Conservation (phyloP, 192 early-diverging fungal species). For the Mycoemilia scoparia region DNA sequence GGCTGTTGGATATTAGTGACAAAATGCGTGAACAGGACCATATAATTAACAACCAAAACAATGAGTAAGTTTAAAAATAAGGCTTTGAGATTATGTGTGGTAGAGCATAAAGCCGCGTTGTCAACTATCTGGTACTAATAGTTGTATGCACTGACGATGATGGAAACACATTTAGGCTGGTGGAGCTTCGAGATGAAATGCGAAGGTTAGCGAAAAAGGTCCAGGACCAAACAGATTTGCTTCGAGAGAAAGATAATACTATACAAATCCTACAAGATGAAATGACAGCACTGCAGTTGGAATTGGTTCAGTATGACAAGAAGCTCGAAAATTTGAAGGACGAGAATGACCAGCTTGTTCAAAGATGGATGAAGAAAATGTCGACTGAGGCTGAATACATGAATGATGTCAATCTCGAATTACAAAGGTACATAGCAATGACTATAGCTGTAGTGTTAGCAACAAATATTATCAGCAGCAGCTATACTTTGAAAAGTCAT, state of each 20-base stretch:
- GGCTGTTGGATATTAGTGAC: conserved; percentile 73
- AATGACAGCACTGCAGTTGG: conserved; percentile 71
- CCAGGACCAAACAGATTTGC: conserved; percentile 17
- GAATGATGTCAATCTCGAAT: conserved; percentile 81
- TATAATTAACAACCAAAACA: conserved; percentile 24
- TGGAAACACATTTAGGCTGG: too few relatives aligned
- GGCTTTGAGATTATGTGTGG: conserved; percentile 13
- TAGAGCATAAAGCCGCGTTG: conserved; percentile 1
- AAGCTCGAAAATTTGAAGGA: conserved; percentile 41
- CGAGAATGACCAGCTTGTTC: conserved; percentile 75
- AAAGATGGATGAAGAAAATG: conserved; percentile 83
- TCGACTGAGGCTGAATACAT: conserved; percentile 77
- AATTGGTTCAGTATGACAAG: conserved; percentile 62
- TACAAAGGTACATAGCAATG: conserved; percentile 30
- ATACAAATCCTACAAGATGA: conserved; percentile 93
- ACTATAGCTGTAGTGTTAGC: conserved; percentile 14
- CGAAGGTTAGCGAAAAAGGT: conserved; percentile 13
- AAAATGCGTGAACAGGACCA: conserved; percentile 38
- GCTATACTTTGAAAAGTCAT: conserved; percentile 14
- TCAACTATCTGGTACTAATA: neutral
- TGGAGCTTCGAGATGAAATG: conserved; percentile 19
- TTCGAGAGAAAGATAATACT: conserved; percentile 78
- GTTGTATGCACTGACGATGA: too few relatives aligned
- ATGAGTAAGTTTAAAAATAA: conserved; percentile 45
- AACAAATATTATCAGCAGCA: conserved; percentile 12